Base-by-base conservation (phyloP, 345 rosid species). In the thale cress (Arabidopsis thaliana) region DNA sequence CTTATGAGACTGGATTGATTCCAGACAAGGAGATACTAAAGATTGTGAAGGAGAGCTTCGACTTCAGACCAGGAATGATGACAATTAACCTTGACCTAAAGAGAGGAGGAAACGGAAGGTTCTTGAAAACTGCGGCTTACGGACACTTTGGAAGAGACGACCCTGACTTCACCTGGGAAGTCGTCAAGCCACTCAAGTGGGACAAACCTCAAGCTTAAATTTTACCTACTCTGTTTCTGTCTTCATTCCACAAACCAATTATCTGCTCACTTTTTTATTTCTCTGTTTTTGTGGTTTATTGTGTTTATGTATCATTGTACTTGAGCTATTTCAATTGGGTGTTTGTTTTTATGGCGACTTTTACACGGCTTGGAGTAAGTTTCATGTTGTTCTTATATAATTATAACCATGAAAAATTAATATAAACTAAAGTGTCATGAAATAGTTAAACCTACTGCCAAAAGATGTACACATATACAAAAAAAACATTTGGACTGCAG, bases 111-210 rank as follows among this genome's bases (percentile, higher is more conserved):
- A 76, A 76, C 42, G 51, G 65, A 20, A 76, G 80, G 71, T 76
- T 76, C 53, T 53, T 76, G 71, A 76, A 76, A 53, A 76, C 80
- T 4, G 80, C 80, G 0, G 80, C 80, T 0, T 76, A 76, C 7
- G 80, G 80, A 69, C 80, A 76, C 22, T 76, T 76, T 12, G 80
- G 80, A 61, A 70, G 80, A 16, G 80, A 77, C 45, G 80, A 77
- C 67, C 80, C 80, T 70, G 80, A 77, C 9, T 77, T 77, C 76
- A 77, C 80, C 33, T 77, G 76, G 80, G 80, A 77, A 38, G 76
- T 77, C 2, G 76, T 77, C 42, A 77, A 77, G 80, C 72, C 80
- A 51, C 72, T 77, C 60, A 77, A 77, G 51, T 64, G 80, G 76
- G 55, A 77, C 59, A 77, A 70, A 70, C 76, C 80, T 55, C 71